Evolutionary conservation across 2,329 filamentous ascomycete species (phyloP).

Genomic region (Huntiella bhutanensis): DNA sequence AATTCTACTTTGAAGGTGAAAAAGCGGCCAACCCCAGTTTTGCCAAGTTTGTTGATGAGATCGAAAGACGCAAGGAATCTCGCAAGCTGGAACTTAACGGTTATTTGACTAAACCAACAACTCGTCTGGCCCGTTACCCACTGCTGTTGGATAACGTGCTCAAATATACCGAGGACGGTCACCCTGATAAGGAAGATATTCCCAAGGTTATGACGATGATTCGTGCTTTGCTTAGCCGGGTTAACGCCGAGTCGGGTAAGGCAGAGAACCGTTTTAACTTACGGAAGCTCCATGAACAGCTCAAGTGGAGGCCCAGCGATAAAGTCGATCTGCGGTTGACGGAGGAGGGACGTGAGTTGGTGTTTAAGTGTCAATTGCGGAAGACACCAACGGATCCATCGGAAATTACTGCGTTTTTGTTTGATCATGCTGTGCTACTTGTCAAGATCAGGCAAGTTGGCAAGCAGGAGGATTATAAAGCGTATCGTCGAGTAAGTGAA

Average conservation of each 20-base stretch:
- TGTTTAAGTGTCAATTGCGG: conserved; percentile 89
- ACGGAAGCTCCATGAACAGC: conserved; percentile 72
- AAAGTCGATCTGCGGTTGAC: conserved; percentile 87
- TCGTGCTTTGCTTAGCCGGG: conserved; percentile 65
- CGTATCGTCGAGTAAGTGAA: conserved; percentile 52
- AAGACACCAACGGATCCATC: conserved; percentile 74
- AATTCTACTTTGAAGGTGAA: conserved; percentile 96
- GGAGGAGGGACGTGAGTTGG: conserved; percentile 77
- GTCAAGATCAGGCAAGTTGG: conserved; percentile 82
- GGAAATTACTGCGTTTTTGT: conserved; percentile 86
- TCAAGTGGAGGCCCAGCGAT: conserved; percentile 79
- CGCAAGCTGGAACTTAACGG: conserved; percentile 93
- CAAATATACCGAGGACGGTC: conserved; percentile 77
- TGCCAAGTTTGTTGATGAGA: conserved; percentile 84
- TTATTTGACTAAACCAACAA: conserved; percentile 94
- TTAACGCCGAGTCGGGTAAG: conserved; percentile 91
- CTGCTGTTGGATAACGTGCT: conserved; percentile 76
- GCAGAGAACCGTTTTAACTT: conserved; percentile 96
- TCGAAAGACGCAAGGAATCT: conserved; percentile 87
- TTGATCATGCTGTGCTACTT: conserved; percentile 85
- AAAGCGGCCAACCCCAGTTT: conserved; percentile 72
- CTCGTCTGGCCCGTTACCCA: conserved; percentile 82
- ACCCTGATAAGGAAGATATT: conserved; percentile 68
- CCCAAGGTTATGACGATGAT: conserved; percentile 77
- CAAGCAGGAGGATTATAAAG: conserved; percentile 85